phyloP scores from a whole-genome alignment of 202 grass and related monocot genomes.

The Musa balbisiana region DNA sequence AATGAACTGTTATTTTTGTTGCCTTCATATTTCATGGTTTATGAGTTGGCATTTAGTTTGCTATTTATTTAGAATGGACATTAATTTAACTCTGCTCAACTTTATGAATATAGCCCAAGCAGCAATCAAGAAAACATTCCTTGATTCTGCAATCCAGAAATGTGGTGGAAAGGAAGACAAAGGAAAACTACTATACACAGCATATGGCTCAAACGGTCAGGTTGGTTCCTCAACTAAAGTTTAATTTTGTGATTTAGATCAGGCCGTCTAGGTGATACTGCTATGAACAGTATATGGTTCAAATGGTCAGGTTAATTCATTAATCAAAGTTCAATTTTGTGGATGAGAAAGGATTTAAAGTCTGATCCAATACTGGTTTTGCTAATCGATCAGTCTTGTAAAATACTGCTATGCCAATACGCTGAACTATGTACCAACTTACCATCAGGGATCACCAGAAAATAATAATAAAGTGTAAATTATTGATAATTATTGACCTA shows the following conservation, averaged over 20 bases:
- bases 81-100: neutral
- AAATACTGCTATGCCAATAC: too few relatives aligned
- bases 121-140: slow-evolving; percentile 74
- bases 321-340: neutral
- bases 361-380: too few relatives aligned
- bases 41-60: neutral
- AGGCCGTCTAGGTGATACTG: slow-evolving; percentile 1
- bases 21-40: too few relatives aligned
- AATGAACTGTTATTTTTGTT: too few relatives aligned
- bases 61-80: neutral
- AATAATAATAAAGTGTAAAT: too few relatives aligned
- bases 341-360: too few relatives aligned
- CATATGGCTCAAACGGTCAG: slow-evolving; percentile 95
- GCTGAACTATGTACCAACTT: too few relatives aligned
- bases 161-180: slow-evolving; percentile 89
- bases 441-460: too few relatives aligned
- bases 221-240: slow-evolving; percentile 20
- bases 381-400: too few relatives aligned
- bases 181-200: slow-evolving; percentile 71
- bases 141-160: slow-evolving; percentile 78
- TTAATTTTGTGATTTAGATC: neutral
- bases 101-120: slow-evolving; percentile 50
- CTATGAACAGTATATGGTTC: slow-evolving; percentile 87
- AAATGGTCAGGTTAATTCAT: slow-evolving; percentile 61
- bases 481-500: too few relatives aligned